These are phyloP conservation scores for Pleurozium schreberi DNA, from an alignment of 225 moss, liverwort and hornwort genomes.

Conservation along the genomic window DNA sequence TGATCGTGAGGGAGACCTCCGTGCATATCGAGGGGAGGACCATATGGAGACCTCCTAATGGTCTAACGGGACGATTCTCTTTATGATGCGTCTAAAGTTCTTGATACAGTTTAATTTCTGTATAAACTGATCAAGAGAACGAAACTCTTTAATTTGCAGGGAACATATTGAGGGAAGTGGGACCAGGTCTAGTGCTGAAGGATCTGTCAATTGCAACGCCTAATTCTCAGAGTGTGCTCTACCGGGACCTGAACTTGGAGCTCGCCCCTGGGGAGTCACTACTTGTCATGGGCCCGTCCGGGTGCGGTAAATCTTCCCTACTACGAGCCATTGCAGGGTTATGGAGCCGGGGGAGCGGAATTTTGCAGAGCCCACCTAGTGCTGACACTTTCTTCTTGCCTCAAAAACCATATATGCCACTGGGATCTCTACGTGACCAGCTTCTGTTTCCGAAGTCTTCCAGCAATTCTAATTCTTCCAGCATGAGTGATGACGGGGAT, in stretches of 20 bases:
- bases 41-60: background rate
- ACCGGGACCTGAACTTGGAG: slow-evolving; percentile 43
- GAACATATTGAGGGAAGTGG: slow-evolving; percentile 59
- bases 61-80: background rate
- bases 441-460: slow-evolving; percentile 56
- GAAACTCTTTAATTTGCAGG: slow-evolving; percentile 26
- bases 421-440: slow-evolving; percentile 81
- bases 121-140: background rate
- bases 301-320: slow-evolving; percentile 84
- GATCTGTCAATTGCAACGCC: slow-evolving; percentile 63
- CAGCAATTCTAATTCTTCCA: background rate
- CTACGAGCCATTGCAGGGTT: slow-evolving; percentile 78
- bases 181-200: slow-evolving; percentile 65
- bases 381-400: slow-evolving; percentile 75
- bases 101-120: background rate
- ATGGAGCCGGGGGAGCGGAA: slow-evolving; percentile 77
- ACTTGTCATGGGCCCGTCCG: slow-evolving; percentile 89
- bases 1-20: background rate
- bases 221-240: slow-evolving; percentile 42
- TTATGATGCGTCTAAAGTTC: background rate
- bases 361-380: slow-evolving; percentile 62
- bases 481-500: slow-evolving; percentile 29
- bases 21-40: background rate
- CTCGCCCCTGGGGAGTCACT: slow-evolving; percentile 70
- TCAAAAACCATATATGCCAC: slow-evolving; percentile 90